A percentile compares a stretch with the other conserved stretches of the same genome.
These are phyloP conservation scores for Nissolia schottii DNA, from an alignment of 306 rosid genomes.

Conservation along the genomic window DNA sequence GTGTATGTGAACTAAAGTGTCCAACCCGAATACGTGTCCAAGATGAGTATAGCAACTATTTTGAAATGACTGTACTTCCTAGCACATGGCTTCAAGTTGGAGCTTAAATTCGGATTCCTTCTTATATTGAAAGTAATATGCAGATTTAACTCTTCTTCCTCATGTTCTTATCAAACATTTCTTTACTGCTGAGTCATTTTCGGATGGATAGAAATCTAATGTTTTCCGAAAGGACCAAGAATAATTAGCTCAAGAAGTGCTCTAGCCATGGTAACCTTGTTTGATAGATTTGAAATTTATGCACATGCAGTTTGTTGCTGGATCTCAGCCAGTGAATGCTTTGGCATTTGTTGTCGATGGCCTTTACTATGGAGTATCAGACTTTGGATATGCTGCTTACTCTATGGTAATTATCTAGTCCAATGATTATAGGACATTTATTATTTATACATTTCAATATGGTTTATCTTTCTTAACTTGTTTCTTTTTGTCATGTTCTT, in stretches of 20 bases:
- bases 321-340: conserved; percentile 94
- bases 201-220: not conserved
- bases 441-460: conserved; percentile 1
- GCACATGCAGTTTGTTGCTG: conserved; percentile 78
- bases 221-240: not conserved
- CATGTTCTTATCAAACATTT: conserved; percentile 4
- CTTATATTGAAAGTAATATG: not conserved
- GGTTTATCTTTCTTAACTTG: not conserved
- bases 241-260: not conserved
- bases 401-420: conserved; percentile 59
- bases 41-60: no score
- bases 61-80: not conserved
- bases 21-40: not conserved
- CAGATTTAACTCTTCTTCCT: not conserved
- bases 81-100: not conserved
- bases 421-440: conserved; percentile 6
- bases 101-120: not conserved
- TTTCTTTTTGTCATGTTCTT: not conserved
- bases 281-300: conserved; percentile 23
- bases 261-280: not conserved
- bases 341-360: conserved; percentile 93
- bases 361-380: conserved; percentile 91
- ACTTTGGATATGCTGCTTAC: conserved; percentile 88
- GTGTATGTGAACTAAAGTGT: not conserved
- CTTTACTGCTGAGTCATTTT: not conserved